A percentile compares a stretch with the other conserved stretches of the same genome.
Conservation (phyloP, 331 rosid genomes). For the Spiraea crenata region DNA sequence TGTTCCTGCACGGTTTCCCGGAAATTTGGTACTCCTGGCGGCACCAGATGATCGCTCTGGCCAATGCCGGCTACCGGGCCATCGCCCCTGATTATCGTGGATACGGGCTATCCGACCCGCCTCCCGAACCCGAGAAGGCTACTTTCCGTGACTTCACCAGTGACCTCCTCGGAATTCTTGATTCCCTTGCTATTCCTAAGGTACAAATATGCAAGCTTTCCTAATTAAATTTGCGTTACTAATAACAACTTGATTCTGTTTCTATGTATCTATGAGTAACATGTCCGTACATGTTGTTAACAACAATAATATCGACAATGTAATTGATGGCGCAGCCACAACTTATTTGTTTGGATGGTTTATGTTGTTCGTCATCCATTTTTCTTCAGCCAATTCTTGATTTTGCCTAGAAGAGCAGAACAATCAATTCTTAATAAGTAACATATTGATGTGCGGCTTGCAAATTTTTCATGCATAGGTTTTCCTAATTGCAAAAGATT, state of each 20-base stretch:
- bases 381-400: neutral
- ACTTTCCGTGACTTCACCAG: slow-evolving; percentile 27
- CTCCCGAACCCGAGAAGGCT: slow-evolving; percentile 40
- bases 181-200: slow-evolving; percentile 50
- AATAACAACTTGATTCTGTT: neutral
- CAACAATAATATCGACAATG: too few species aligned
- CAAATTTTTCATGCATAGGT: slow-evolving; percentile 31
- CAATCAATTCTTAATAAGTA: too few species aligned
- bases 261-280: too few species aligned
- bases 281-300: too few species aligned
- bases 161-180: slow-evolving; percentile 55
- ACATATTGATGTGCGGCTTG: too few species aligned
- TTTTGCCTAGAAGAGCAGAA: neutral
- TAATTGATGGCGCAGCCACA: too few species aligned
- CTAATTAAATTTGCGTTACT: neutral
- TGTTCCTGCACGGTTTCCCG: slow-evolving; percentile 72
- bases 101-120: slow-evolving; percentile 65
- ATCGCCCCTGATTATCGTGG: slow-evolving; percentile 72
- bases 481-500: slow-evolving; percentile 64
- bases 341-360: too few species aligned
- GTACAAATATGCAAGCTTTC: slow-evolving; percentile 15
- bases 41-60: slow-evolving; percentile 72
- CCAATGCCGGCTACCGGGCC: slow-evolving; percentile 60
- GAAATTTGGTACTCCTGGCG: slow-evolving; percentile 96
- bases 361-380: too few species aligned